Percentiles rank a stretch among this genome's conserved stretches.
These are phyloP conservation scores for Didymellaceae sp. DNA, from an alignment of 2,329 filamentous ascomycete species.

Conservation along the genomic window DNA sequence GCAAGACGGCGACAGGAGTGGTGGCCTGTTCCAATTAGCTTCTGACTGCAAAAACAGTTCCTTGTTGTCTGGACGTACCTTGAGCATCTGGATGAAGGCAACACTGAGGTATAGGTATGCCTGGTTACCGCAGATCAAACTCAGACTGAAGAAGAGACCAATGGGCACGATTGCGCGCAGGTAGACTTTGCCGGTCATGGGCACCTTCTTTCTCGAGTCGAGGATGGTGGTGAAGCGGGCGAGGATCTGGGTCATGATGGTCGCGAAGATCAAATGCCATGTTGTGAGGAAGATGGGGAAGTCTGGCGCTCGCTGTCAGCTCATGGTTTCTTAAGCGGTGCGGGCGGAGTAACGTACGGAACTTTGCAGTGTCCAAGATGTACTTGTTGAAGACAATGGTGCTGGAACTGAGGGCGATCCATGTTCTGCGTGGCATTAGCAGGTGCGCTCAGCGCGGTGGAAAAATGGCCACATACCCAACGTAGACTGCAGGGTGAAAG, in stretches of 20 bases:
- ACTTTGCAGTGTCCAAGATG: constrained; percentile 84
- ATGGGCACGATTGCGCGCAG: constrained; percentile 93
- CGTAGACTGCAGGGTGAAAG: constrained; percentile 85
- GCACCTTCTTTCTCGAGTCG: constrained; percentile 92
- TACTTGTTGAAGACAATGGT: constrained; percentile 99
- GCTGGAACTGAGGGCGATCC: constrained; percentile 90
- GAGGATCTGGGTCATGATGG: constrained; percentile 90
- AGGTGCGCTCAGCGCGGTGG: constrained; percentile 35
- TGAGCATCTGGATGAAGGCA: constrained; percentile 99
- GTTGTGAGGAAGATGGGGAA: constrained; percentile 75
- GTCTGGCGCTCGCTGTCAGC: constrained; percentile 30
- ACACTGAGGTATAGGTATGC: constrained; percentile 95
- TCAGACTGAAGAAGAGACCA: constrained; percentile 93
- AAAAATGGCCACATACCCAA: constrained; percentile 62
- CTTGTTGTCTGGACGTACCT: constrained; percentile 62
- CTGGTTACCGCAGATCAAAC: constrained; percentile 94
- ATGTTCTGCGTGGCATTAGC: constrained; percentile 65
- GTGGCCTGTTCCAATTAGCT: constrained; percentile 69
- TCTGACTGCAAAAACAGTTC: background rate
- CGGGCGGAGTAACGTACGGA: constrained; percentile 66
- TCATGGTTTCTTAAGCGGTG: constrained; percentile 27
- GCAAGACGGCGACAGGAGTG: constrained; percentile 88
- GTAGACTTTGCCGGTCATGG: constrained; percentile 96
- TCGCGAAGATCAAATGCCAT: constrained; percentile 94
- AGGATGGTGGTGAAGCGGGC: constrained; percentile 88